Evolutionary conservation across 2,329 filamentous ascomycete species (phyloP).

Genomic region (Verticillium albo-atrum): DNA sequence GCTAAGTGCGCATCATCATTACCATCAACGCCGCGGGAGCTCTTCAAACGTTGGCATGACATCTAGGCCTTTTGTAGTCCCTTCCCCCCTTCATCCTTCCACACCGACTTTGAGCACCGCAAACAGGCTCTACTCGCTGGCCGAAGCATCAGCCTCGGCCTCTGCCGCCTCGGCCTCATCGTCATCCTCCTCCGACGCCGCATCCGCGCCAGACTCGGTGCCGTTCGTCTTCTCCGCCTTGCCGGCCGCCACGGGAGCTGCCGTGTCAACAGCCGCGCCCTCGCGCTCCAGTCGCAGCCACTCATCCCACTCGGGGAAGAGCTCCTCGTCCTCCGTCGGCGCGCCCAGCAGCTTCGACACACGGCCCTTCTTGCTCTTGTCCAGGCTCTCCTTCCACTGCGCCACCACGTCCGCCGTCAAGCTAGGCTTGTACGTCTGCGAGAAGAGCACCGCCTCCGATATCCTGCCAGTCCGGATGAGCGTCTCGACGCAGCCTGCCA

Average conservation of each 20-base stretch:
- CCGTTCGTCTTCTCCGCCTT: conserved; percentile 15
- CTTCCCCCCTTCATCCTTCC: conserved; percentile 3
- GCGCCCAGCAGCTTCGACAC: conserved; percentile 79
- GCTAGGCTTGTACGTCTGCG: conserved; percentile 93
- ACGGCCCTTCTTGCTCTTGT: conserved; percentile 80
- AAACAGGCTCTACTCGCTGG: conserved; percentile 14
- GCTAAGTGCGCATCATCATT: conserved; percentile 13
- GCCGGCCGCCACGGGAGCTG: conserved; percentile 11
- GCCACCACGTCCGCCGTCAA: conserved; percentile 62
- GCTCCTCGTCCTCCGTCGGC: conserved; percentile 75
- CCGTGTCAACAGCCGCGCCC: conserved; percentile 41
- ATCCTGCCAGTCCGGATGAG: conserved; percentile 73
- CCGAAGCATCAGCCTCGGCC: conserved; percentile 18
- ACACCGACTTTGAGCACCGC: conserved; percentile 1
- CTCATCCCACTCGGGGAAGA: conserved; percentile 96
- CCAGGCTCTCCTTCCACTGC: conserved; percentile 78
- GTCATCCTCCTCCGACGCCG: conserved; percentile 17
- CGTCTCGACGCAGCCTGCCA: conserved; percentile 75
- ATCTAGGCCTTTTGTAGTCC: conserved; percentile 14
- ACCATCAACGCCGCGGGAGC: conserved; percentile 15
- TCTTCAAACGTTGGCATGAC: conserved; percentile 8
- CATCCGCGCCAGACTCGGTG: conserved; percentile 13
- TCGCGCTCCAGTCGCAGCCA: conserved; percentile 78
- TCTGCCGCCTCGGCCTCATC: conserved; percentile 19
- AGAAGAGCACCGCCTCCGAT: conserved; percentile 85